Evolutionary conservation across 2,329 filamentous ascomycete species (phyloP).

Genomic region (Tolypocladium inflatum): DNA sequence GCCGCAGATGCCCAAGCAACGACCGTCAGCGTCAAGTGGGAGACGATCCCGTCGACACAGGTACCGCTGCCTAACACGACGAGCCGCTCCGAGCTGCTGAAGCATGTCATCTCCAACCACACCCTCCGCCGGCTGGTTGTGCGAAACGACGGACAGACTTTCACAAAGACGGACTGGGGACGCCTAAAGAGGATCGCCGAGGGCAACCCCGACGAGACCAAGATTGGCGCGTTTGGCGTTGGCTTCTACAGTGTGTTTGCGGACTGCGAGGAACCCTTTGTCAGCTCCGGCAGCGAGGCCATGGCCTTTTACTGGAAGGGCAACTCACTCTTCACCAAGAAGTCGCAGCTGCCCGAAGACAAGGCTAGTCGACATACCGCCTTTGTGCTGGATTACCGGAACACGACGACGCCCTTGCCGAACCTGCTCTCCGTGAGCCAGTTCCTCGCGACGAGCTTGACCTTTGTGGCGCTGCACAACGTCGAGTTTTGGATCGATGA

Average conservation of each 20-base stretch:
- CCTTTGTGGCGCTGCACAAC: constrained; percentile 80
- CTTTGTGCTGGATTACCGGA: constrained; percentile 93
- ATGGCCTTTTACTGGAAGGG: constrained; percentile 99
- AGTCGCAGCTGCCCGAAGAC: constrained; percentile 61
- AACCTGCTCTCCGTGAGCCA: constrained; percentile 79
- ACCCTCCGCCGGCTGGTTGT: constrained; percentile 83
- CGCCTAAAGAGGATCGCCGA: constrained; percentile 95
- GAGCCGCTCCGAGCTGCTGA: constrained; percentile 62
- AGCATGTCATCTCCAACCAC: constrained; percentile 76
- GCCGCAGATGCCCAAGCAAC: constrained; percentile 93
- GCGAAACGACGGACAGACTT: constrained; percentile 83
- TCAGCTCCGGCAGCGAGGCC: constrained; percentile 82
- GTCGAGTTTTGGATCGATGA: constrained; percentile 91
- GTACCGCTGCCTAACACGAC: constrained; percentile 60
- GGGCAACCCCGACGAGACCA: constrained; percentile 96
- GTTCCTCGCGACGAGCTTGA: constrained; percentile 89
- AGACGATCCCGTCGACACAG: constrained; percentile 74
- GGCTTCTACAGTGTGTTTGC: constrained; percentile 98
- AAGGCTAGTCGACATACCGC: constrained; percentile 65
- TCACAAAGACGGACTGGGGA: constrained; percentile 85
- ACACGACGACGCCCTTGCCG: constrained; percentile 76
- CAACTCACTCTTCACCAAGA: constrained; percentile 91
- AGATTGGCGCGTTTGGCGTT: constrained; percentile 96
- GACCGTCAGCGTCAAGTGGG: constrained; percentile 83
- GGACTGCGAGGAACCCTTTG: constrained; percentile 95